Base-by-base conservation (phyloP, 2,329 filamentous ascomycete species). In the Nemania sp. region DNA sequence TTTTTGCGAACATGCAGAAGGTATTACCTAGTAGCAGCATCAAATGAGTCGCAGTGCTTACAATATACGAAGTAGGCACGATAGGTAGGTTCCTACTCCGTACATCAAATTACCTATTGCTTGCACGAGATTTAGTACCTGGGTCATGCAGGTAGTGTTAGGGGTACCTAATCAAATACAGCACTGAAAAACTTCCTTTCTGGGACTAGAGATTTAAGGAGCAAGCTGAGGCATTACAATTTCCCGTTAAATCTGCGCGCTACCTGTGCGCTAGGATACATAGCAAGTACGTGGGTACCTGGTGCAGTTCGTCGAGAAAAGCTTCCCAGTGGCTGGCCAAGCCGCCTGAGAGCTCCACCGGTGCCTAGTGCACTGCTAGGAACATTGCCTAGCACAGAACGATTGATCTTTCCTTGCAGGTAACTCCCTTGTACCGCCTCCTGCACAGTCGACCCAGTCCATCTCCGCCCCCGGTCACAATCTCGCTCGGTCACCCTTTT, bases 401-500 rank as follows among this genome's bases (percentile, higher is more conserved):
- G n/a, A n/a, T n/a, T n/a, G n/a, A n/a, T n/a, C 8, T 41, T 36
- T 23, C 48, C 56, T 51, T 47, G 52, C n/a, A 5, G 36, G 36
- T 39, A 39, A 17, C 19, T 26, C 40, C 50, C 56, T 52, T 49
- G 52, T 39, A 24, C 40, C 24, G 17, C 30, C 47, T 42, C 41
- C 49, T 54, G 47, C 52, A 52, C 52, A 51, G 62, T 57, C 51
- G 55, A 57, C 48, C 46, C 60, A 49, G 31, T 56, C 56, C 55
- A 54, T 54, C 49, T 56, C 47, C 60, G 58, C 59, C 61, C 59
- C 65, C 65, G 61, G 62, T 65, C 61, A 60, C 65, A 67, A 66
- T 66, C 65, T 62, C 63, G 55, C 55, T 61, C 61, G 49, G 58
- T 61, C 64, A 60, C 63, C 64, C 65, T 67, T 65, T 70, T 68